Percentiles rank a stretch among this genome's conserved stretches.
These are phyloP conservation scores for Exserohilum rostratum DNA, from an alignment of 2,329 filamentous ascomycete genomes.

Conservation along the genomic window DNA sequence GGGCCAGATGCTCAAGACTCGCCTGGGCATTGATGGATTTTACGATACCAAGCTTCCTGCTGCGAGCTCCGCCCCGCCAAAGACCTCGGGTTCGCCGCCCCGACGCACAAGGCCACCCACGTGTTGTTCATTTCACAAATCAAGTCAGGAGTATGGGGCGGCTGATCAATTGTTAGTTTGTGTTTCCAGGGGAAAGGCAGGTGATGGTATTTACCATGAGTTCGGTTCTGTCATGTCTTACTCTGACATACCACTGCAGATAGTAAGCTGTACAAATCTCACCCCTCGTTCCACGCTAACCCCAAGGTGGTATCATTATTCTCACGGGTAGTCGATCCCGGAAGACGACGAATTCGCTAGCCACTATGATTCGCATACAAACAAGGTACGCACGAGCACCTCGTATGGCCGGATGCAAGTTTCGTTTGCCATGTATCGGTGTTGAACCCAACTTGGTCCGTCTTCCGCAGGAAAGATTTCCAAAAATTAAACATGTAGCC, in stretches of 20 bases:
- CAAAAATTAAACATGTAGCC: neutral
- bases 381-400: neutral
- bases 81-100: neutral
- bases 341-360: neutral
- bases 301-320: neutral
- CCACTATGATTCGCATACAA: neutral
- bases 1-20: constrained; percentile 2
- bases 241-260: neutral
- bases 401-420: neutral
- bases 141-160: neutral
- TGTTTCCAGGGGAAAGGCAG: neutral
- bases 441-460: neutral
- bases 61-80: neutral
- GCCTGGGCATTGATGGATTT: neutral
- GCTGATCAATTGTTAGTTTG: neutral
- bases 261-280: neutral
- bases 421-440: neutral
- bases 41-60: neutral
- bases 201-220: neutral
- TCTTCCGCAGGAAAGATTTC: neutral
- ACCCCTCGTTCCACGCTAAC: neutral
- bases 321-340: neutral
- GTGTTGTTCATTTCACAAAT: neutral
- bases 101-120: neutral
- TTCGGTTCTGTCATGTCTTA: neutral